A percentile compares a stretch with the other conserved stretches of the same genome.
Conservation (phyloP, 2,329 filamentous ascomycete species). For the Capronia epimyces region DNA sequence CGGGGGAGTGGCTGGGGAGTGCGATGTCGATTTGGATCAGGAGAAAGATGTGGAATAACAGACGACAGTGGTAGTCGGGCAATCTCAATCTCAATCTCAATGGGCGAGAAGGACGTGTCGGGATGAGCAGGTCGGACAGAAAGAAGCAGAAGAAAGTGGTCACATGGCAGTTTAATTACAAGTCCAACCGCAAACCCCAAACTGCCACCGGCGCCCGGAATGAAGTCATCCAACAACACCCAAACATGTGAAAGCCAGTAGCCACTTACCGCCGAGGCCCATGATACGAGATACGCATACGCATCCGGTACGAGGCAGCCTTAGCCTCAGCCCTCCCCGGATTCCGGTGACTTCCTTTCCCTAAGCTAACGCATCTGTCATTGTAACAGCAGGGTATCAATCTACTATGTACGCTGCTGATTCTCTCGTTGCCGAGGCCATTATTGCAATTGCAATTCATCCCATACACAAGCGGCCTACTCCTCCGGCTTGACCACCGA, state of each 20-base stretch:
- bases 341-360: too few species aligned
- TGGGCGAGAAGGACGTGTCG: neutral
- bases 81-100: too few species aligned
- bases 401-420: neutral
- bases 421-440: neutral
- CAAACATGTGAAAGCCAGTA: neutral
- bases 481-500: slow-evolving; percentile 62
- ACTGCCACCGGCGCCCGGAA: slow-evolving; percentile 1
- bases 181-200: neutral
- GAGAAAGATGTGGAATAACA: neutral
- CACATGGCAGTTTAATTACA: slow-evolving; percentile 9
- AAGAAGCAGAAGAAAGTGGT: slow-evolving; percentile 5
- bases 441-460: neutral
- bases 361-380: too few species aligned
- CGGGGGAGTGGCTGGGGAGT: neutral
- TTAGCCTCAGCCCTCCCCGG: neutral
- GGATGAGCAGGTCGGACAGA: neutral
- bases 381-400: neutral
- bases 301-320: neutral
- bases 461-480: too few species aligned
- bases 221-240: slow-evolving; percentile 19
- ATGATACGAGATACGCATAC: neutral
- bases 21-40: neutral
- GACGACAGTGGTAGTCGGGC: too few species aligned
- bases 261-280: neutral